A percentile compares a stretch with the other conserved stretches of the same genome.
These are phyloP conservation scores for Coprinopsis marcescibilis DNA, from an alignment of 768 basidiomycete genomes.

Conservation along the genomic window DNA sequence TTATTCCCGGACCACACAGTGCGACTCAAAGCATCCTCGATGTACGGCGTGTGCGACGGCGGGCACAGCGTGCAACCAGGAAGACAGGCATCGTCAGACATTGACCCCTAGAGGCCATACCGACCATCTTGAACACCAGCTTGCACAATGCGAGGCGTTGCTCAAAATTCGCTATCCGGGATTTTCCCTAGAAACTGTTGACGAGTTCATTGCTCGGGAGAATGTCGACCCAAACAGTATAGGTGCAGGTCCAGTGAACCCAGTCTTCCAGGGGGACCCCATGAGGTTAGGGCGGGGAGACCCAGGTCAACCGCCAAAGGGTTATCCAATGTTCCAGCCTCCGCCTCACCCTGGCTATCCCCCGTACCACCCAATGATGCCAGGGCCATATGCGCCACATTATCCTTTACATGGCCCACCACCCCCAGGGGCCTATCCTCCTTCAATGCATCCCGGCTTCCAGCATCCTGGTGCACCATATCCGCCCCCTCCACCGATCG, in stretches of 20 bases:
- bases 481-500: slow-evolving; percentile 23
- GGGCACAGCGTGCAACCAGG: slow-evolving; percentile 76
- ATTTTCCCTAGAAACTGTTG: slow-evolving; percentile 62
- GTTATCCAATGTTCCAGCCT: slow-evolving; percentile 32
- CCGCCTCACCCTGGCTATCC: slow-evolving; percentile 8
- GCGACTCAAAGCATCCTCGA: slow-evolving; percentile 85
- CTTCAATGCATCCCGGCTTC: slow-evolving; percentile 58
- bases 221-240: slow-evolving; percentile 48
- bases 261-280: slow-evolving; percentile 29
- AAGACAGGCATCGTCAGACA: slow-evolving; percentile 83
- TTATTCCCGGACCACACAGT: slow-evolving; percentile 42
- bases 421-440: slow-evolving; percentile 33
- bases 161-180: slow-evolving; percentile 67
- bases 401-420: slow-evolving; percentile 35
- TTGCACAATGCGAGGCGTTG: slow-evolving; percentile 72
- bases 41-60: slow-evolving; percentile 83
- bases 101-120: slow-evolving; percentile 82
- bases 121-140: slow-evolving; percentile 75
- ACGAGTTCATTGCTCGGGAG: slow-evolving; percentile 58
- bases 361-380: slow-evolving; percentile 27
- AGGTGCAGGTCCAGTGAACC: slow-evolving; percentile 19
- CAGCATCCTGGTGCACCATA: slow-evolving; percentile 39
- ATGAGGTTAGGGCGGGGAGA: slow-evolving; percentile 29
- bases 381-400: too few relatives aligned
- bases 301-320: slow-evolving; percentile 22